Base-by-base conservation (phyloP, 1,284 basidiomycete species). In the Chondrostereum purpureum region DNA sequence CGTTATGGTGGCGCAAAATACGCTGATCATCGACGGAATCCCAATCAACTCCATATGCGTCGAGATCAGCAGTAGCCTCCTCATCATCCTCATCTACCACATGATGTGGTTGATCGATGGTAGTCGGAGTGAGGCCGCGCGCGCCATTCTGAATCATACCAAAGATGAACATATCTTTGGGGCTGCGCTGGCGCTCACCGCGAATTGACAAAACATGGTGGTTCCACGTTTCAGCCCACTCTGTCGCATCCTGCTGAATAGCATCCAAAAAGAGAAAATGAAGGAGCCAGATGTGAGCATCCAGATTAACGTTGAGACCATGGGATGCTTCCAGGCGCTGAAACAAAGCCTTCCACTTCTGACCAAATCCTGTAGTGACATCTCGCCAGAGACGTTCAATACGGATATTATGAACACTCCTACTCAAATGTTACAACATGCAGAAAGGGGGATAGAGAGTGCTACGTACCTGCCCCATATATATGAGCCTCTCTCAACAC, bases 401-500 rank as follows among this genome's bases (percentile, higher is more conserved):
- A 5, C 45, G 20, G 16, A 43, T 22, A 34, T 49, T 46, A 24
- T 46, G 44, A 13, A 46, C 22, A 33, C 23, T 22, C 19, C 43
- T 40, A 23, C 2, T 11, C 3, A 14, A 3, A 12, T 19, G 12
- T 22, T 20, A 20, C 23, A 16, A 41, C 5, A 3, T 2, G 11
- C 2, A 21, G 2, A 14, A 39, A 11, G 11, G 37, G 4, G 18
- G 39, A 2, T 14, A 22, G 19, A 39, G 10, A 44, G 2, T 3
- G 5, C 18, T 22, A 48, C 43, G 24, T 23, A 62, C 60, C 51
- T 49, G 42, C 63, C 61, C 55, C 58, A 64, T 0, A 65, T 59
- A 48, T 63, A 64, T 1, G 59, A 62, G 0, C 58, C 58, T 4
- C 51, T 47, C 0, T 36, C 27, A 3, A 34, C 5, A 0, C 61